phyloP scores from a whole-genome alignment of 179 eudicot genomes.

The Silene vulgaris region DNA sequence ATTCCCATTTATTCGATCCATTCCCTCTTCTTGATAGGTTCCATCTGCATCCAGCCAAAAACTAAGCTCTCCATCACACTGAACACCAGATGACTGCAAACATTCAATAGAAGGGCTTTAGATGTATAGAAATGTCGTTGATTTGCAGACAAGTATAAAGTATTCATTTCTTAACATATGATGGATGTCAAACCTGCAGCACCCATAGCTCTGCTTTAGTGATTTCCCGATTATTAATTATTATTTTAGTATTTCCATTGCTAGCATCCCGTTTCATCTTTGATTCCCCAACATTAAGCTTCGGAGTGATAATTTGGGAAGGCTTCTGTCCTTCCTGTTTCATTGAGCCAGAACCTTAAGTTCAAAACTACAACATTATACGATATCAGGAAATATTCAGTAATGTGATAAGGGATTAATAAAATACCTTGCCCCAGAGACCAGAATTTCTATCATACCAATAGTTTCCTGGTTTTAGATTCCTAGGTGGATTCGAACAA shows the following conservation, averaged over 20 bases:
- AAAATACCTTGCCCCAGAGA: conserved; percentile 83
- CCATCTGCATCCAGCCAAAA: conserved; percentile 41
- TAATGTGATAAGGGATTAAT: not conserved
- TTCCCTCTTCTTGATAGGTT: conserved; percentile 37
- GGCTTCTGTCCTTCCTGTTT: conserved; percentile 47
- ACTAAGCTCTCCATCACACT: conserved; percentile 32
- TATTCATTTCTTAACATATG: not conserved
- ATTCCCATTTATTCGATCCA: conserved; percentile 30
- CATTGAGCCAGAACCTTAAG: conserved; percentile 16
- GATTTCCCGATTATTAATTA: conserved; percentile 37
- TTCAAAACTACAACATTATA: conserved; percentile 5
- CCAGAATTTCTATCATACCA: conserved; percentile 93
- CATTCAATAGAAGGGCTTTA: conserved; percentile 16
- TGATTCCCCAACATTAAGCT: conserved; percentile 29
- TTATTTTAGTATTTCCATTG: conserved; percentile 37
- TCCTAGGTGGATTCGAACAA: conserved; percentile 64
- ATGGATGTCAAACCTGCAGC: conserved; percentile 29
- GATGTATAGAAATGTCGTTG: not conserved
- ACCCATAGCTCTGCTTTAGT: conserved; percentile 34
- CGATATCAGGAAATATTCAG: not conserved
- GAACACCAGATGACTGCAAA: conserved; percentile 43
- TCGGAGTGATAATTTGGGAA: conserved; percentile 38
- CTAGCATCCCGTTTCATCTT: conserved; percentile 33
- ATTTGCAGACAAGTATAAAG: conserved; percentile 6
- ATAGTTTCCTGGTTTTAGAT: conserved; percentile 63